phyloP scores from a whole-genome alignment of 2,329 filamentous ascomycete species.

The Claviceps capensis region DNA sequence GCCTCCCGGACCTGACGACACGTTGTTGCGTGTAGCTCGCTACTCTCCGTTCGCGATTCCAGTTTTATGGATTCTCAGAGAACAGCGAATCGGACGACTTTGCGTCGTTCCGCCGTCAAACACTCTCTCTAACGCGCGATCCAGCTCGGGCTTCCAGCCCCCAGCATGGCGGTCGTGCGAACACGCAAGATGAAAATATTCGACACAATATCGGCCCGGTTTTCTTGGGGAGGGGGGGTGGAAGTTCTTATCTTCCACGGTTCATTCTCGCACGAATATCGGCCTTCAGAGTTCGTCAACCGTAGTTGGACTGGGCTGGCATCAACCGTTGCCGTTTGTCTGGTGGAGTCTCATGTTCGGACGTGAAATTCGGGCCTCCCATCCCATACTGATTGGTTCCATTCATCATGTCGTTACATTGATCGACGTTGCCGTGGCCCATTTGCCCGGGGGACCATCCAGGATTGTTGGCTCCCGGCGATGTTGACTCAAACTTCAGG shows the following conservation, averaged over 20 bases:
- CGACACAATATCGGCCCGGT: background rate
- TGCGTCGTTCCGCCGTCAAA: background rate
- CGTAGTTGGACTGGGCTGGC: conserved; percentile 27
- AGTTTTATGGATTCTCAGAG: background rate
- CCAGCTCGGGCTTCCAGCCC: background rate
- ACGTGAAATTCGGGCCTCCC: conserved; percentile 16
- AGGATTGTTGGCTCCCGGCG: conserved; percentile 31
- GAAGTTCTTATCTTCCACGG: background rate
- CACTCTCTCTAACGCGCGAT: background rate
- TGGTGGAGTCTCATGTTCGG: conserved; percentile 28
- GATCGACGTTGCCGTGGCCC: conserved; percentile 30
- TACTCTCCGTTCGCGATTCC: background rate
- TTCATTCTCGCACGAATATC: background rate
- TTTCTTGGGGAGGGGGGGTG: background rate
- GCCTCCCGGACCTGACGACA: background rate
- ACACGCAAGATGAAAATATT: background rate
- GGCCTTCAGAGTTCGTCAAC: conserved; percentile 10
- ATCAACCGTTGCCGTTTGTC: conserved; percentile 42
- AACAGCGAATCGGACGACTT: background rate
- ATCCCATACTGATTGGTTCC: conserved; percentile 26
- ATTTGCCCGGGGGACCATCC: conserved; percentile 40
- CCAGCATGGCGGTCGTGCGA: background rate
- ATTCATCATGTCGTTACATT: conserved; percentile 32
- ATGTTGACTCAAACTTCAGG: conserved; percentile 41
- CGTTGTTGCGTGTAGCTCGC: background rate